Percentiles rank a stretch among this genome's conserved stretches.
Conservation (phyloP, 805 yeast genomes). For the Candida awuae region DNA sequence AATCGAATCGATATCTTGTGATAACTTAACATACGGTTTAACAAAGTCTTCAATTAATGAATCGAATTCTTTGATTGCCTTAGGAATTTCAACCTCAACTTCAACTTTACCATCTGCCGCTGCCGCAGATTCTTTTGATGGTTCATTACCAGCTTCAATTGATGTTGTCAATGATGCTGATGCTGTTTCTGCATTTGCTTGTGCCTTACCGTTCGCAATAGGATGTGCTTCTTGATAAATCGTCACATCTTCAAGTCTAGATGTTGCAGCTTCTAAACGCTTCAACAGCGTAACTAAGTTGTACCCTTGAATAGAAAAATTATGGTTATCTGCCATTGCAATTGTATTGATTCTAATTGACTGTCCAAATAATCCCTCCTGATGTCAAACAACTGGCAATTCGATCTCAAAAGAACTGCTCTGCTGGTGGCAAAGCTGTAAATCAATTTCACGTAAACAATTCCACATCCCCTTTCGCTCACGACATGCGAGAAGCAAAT, state of each 20-base stretch:
- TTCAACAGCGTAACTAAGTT: constrained; percentile 74
- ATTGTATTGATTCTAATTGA: too few species aligned
- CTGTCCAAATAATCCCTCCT: too few species aligned
- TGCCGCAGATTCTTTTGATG: constrained; percentile 7
- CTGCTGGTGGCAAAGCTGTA: too few species aligned
- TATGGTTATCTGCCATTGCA: constrained; percentile 9
- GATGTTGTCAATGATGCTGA: constrained; percentile 15
- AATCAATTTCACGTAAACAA: too few species aligned
- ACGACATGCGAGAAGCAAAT: too few species aligned
- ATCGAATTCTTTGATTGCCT: constrained; percentile 46
- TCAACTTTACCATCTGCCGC: constrained; percentile 13
- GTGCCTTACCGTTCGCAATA: constrained; percentile 4
- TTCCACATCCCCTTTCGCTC: too few species aligned
- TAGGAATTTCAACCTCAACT: constrained; percentile 26
- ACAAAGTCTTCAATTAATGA: constrained; percentile 43
- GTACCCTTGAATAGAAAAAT: constrained; percentile 67
- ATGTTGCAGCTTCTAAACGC: constrained; percentile 85
- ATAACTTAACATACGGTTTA: constrained; percentile 49
- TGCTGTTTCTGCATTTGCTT: constrained; percentile 5
- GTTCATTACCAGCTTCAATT: constrained; percentile 11
- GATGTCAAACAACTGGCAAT: not conserved
- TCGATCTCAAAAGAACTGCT: too few species aligned
- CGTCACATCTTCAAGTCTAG: constrained; percentile 84
- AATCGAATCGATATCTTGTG: constrained; percentile 46
- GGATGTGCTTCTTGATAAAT: constrained; percentile 58